phyloP scores from a whole-genome alignment of 202 grass and related monocot species.

The Saccharum hybrid region DNA sequence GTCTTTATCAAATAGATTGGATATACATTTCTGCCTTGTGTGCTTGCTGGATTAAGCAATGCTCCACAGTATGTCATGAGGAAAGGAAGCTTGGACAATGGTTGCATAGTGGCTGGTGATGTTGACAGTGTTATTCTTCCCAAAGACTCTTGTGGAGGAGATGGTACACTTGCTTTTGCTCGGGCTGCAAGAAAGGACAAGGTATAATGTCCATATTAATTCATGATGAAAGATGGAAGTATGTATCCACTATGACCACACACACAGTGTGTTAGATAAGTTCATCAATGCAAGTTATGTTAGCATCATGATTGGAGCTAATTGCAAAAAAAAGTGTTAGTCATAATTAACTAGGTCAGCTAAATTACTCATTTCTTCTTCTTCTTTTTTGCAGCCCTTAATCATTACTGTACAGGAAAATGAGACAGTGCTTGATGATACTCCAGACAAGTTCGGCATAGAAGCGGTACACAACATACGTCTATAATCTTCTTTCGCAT shows the following conservation, averaged over 20 bases:
- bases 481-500: conserved; percentile 21
- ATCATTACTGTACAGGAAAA: conserved; percentile 90
- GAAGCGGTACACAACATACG: conserved; percentile 51
- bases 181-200: conserved; percentile 46
- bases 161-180: conserved; percentile 83
- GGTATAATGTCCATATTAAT: too few species aligned
- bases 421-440: conserved; percentile 92
- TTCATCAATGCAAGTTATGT: neutral
- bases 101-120: conserved; percentile 61
- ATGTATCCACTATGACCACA: too few species aligned
- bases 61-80: conserved; percentile 80
- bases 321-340: neutral
- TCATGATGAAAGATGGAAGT: too few species aligned
- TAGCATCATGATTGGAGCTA: neutral
- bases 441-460: conserved; percentile 72
- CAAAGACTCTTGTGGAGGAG: conserved; percentile 77
- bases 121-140: conserved; percentile 92
- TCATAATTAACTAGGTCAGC: neutral
- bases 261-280: neutral
- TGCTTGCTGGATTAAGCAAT: conserved; percentile 78
- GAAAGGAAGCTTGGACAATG: conserved; percentile 34
- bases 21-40: conserved; percentile 91
- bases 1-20: conserved; percentile 65
- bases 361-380: conserved; percentile 3
- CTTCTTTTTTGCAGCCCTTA: conserved; percentile 66